Evolutionary conservation across 2,329 filamentous ascomycete genomes (phyloP).

Genomic region (Beauveria asiatica): DNA sequence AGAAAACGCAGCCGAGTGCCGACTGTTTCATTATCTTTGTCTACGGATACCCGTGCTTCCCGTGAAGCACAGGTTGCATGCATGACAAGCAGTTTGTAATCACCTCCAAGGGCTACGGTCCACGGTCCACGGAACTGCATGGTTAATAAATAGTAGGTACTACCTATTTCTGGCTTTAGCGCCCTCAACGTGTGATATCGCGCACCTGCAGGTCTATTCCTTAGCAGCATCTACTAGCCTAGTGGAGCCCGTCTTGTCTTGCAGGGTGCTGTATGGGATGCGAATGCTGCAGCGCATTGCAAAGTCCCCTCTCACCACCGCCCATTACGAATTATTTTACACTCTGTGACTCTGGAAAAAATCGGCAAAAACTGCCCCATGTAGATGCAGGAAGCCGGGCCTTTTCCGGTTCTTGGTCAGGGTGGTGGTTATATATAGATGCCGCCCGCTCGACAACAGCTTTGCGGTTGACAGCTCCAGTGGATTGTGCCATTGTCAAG

Average conservation of each 20-base stretch:
- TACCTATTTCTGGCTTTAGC: not conserved
- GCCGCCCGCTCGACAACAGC: not conserved
- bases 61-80: not conserved
- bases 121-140: no score
- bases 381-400: not conserved
- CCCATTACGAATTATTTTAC: not conserved
- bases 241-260: not conserved
- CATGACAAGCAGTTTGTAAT: not conserved
- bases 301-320: not conserved
- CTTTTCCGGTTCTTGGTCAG: not conserved
- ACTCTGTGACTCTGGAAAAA: not conserved
- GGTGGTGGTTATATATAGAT: not conserved
- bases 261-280: conserved; percentile 6
- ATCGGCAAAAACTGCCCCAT: not conserved
- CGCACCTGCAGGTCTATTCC: not conserved
- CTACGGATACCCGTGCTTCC: no score
- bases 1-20: not conserved
- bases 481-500: not conserved
- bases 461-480: not conserved
- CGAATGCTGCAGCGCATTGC: not conserved
- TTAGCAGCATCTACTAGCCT: not conserved
- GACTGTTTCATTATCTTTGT: not conserved
- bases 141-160: no score
- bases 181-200: not conserved
- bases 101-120: no score